Conservation (phyloP, 1,139 yeast genomes). For the Tardiomyces blankii region DNA sequence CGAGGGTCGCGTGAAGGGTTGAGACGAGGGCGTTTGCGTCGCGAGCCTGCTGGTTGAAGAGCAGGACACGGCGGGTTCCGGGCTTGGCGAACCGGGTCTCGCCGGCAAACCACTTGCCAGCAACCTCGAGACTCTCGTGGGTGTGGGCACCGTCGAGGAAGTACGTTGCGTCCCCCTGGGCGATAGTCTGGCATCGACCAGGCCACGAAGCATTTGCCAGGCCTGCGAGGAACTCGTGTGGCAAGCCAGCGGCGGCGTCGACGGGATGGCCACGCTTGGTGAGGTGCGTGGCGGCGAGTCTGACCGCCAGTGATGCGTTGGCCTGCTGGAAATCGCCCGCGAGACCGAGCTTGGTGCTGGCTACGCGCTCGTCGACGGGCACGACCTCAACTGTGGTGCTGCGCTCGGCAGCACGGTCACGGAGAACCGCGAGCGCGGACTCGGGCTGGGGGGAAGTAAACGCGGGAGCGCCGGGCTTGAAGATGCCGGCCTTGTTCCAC, state of each 20-base stretch:
- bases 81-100: slow-evolving; percentile 20
- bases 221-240: slow-evolving; percentile 51
- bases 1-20: slow-evolving; percentile 37
- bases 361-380: slow-evolving; percentile 22
- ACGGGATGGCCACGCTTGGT: slow-evolving; percentile 16
- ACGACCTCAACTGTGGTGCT: slow-evolving; percentile 45
- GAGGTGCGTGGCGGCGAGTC: slow-evolving; percentile 58
- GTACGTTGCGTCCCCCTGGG: slow-evolving; percentile 50
- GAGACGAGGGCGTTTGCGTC: slow-evolving; percentile 61
- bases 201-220: slow-evolving; percentile 72
- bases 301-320: slow-evolving; percentile 83
- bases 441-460: slow-evolving; percentile 51
- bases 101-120: slow-evolving; percentile 65
- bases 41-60: slow-evolving; percentile 91
- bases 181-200: slow-evolving; percentile 80
- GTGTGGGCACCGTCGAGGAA: slow-evolving; percentile 96
- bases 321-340: slow-evolving; percentile 76
- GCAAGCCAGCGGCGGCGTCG: slow-evolving; percentile 33
- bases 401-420: slow-evolving; percentile 59
- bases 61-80: slow-evolving; percentile 28
- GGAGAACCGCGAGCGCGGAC: slow-evolving; percentile 34
- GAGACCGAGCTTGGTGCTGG: slow-evolving; percentile 52
- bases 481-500: slow-evolving; percentile 95
- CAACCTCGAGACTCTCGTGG: slow-evolving; percentile 67
- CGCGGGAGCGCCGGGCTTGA: slow-evolving; percentile 58